phyloP scores from a whole-genome alignment of 83 land plant species.

The Thuja plicata region DNA sequence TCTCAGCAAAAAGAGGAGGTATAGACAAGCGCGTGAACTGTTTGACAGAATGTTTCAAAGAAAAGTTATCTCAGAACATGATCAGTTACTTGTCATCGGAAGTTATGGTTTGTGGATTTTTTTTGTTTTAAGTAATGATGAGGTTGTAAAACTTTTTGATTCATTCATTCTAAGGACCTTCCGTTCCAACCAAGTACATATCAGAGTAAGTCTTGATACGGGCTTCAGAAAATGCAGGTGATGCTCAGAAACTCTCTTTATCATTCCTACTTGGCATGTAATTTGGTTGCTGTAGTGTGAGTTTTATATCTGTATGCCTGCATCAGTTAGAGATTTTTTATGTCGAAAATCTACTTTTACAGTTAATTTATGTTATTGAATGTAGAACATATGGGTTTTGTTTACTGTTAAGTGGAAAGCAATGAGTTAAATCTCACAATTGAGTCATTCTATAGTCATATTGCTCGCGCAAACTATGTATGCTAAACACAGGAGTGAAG shows the following conservation, averaged over 20 bases:
- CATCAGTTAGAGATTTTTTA: neutral
- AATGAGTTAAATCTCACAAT: neutral
- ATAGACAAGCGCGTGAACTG: too few species aligned
- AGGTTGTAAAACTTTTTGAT: slow-evolving; percentile 62
- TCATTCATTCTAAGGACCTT: slow-evolving; percentile 51
- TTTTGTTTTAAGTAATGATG: slow-evolving; percentile 76
- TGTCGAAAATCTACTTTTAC: neutral
- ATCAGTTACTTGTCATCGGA: slow-evolving; percentile 71
- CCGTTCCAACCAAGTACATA: slow-evolving; percentile 81
- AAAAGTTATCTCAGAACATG: slow-evolving; percentile 40
- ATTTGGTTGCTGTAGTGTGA: neutral
- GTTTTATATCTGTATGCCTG: neutral
- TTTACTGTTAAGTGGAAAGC: neutral
- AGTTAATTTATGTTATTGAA: neutral
- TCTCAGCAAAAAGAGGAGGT: too few species aligned
- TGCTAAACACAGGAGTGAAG: neutral
- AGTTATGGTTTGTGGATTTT: slow-evolving; percentile 76
- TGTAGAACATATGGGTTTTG: neutral
- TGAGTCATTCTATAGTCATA: neutral
- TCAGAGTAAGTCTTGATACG: slow-evolving; percentile 64
- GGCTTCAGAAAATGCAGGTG: slow-evolving; percentile 61
- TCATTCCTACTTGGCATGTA: neutral
- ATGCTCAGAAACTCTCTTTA: neutral
- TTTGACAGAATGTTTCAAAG: too few species aligned
- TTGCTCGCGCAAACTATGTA: neutral